Percentiles rank a stretch among this genome's conserved stretches.
phyloP scores from a whole-genome alignment of 148 eudicot genomes.

The Amaranthus palmeri region DNA sequence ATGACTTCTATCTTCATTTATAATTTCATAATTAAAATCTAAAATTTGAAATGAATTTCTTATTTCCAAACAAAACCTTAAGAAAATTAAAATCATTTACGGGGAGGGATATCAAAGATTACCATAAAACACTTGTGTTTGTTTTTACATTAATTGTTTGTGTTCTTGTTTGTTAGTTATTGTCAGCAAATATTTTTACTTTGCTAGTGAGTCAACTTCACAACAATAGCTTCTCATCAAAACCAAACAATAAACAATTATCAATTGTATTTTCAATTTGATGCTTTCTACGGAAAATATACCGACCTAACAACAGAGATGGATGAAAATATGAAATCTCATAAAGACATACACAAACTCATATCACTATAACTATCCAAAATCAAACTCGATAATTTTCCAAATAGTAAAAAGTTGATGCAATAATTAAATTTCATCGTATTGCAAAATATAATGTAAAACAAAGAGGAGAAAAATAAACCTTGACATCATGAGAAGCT shows the following conservation, averaged over 20 bases:
- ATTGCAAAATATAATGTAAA: neutral
- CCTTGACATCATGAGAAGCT: constrained; percentile 52
- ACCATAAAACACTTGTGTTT: too few species aligned
- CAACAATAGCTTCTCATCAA: neutral
- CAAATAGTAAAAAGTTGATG: neutral
- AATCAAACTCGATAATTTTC: neutral
- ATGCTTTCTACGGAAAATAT: neutral
- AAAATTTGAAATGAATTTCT: too few species aligned
- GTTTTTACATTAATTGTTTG: too few species aligned
- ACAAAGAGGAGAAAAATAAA: constrained; percentile 8
- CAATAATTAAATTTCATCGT: neutral
- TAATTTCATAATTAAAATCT: too few species aligned
- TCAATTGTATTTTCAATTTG: too few species aligned
- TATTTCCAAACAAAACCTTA: too few species aligned
- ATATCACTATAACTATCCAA: neutral
- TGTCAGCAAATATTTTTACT: too few species aligned
- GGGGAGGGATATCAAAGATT: too few species aligned
- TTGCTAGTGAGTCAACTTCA: neutral
- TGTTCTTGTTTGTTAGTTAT: too few species aligned
- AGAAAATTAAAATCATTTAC: too few species aligned
- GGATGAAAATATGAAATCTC: neutral
- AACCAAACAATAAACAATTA: neutral
- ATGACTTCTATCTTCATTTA: too few species aligned
- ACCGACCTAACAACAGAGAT: neutral
- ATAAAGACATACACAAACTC: neutral